Conservation (phyloP, 345 rosid genomes). For the Nephelium lappaceum region DNA sequence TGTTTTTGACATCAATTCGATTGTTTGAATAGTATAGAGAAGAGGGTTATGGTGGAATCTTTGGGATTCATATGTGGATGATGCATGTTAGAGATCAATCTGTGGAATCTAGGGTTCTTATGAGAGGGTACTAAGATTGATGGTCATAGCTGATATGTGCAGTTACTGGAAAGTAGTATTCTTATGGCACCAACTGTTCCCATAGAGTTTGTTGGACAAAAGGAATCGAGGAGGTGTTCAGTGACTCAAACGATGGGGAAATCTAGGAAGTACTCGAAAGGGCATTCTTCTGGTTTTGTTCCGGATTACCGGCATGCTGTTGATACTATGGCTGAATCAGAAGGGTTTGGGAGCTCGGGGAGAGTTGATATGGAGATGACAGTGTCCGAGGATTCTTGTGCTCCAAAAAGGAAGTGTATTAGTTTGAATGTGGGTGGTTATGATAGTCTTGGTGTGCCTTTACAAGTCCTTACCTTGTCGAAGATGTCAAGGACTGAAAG, state of each 20-base stretch:
- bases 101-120: not conserved
- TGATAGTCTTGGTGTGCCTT: constrained; percentile 48
- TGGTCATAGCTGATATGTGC: constrained; percentile 53
- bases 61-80: not conserved
- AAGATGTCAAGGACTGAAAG: constrained; percentile 67
- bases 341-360: constrained; percentile 71
- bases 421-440: constrained; percentile 48
- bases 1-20: not conserved
- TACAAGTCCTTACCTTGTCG: constrained; percentile 59
- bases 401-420: constrained; percentile 59
- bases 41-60: constrained; percentile 10
- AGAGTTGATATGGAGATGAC: constrained; percentile 54
- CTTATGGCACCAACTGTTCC: constrained; percentile 69
- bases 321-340: constrained; percentile 70
- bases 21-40: not conserved
- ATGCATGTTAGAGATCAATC: not conserved
- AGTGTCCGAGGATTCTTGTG: constrained; percentile 60
- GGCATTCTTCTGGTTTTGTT: constrained; percentile 61
- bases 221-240: constrained; percentile 40
- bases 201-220: constrained; percentile 61
- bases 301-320: constrained; percentile 60
- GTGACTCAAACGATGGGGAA: constrained; percentile 62
- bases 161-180: constrained; percentile 41
- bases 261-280: constrained; percentile 66
- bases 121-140: constrained; percentile 14